These are phyloP conservation scores for Collybia mongolica DNA, from an alignment of 768 basidiomycete genomes.

Conservation along the genomic window DNA sequence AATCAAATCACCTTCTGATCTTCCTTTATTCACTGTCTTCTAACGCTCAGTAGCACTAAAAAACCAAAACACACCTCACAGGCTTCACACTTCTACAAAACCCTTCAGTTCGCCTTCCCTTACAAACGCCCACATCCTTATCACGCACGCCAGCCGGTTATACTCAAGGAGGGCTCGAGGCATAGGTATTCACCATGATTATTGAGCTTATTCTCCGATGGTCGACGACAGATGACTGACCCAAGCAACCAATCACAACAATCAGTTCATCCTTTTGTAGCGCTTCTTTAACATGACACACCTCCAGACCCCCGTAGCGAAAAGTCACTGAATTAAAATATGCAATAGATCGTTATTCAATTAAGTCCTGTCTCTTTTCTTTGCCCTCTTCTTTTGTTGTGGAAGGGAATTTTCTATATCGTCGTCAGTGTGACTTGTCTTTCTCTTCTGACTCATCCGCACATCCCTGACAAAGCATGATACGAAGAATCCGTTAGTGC, in stretches of 20 bases:
- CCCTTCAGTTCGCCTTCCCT: slow-evolving; percentile 6
- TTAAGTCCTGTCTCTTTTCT: slow-evolving; percentile 12
- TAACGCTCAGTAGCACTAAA: slow-evolving; percentile 43
- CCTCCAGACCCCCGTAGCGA: neutral
- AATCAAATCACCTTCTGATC: slow-evolving; percentile 25
- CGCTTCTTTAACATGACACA: neutral
- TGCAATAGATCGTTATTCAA: neutral
- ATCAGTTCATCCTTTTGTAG: too few species aligned
- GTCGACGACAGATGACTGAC: slow-evolving; percentile 6
- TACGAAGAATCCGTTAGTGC: slow-evolving; percentile 97
- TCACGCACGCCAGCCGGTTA: neutral
- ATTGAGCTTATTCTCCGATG: neutral
- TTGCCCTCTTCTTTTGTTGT: slow-evolving; percentile 20
- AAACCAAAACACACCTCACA: slow-evolving; percentile 30
- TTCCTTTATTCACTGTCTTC: slow-evolving; percentile 29
- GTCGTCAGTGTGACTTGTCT: slow-evolving; percentile 17
- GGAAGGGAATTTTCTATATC: slow-evolving; percentile 8
- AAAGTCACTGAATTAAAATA: neutral
- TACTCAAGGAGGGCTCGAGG: neutral
- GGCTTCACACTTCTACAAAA: slow-evolving; percentile 16
- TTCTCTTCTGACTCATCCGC: slow-evolving; percentile 23
- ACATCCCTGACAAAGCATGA: slow-evolving; percentile 95
- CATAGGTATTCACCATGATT: slow-evolving; percentile 4
- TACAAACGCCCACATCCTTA: neutral
- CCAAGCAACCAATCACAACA: slow-evolving; percentile 1